Evolutionary conservation across 2,329 filamentous ascomycete genomes (phyloP), one percentile per base, ranked within the genome.

Genomic region (Xylariales sp.): DNA sequence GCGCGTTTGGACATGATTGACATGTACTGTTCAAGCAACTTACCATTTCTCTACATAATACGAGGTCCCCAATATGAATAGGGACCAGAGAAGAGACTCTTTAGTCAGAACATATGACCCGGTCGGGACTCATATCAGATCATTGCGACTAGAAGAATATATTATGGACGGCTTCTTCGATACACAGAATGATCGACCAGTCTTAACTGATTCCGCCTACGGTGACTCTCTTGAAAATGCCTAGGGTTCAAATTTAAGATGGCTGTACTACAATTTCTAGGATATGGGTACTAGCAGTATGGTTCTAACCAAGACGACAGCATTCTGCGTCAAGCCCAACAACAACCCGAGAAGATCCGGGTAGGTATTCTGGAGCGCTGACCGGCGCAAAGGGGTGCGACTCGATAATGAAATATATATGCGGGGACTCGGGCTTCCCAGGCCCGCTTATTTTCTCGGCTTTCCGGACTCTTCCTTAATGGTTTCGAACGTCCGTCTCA

Each of bases 311-410:
- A 52, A 30, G 36, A 4, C 1, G 32, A 28, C 34, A 0, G 16
- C 16, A 9, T 50, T 43, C n/a, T 23, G 8, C 39, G 4, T 14
- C 2, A 18, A 59, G 8, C 1, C 2, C 5, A 18, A 14, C 16
- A 48, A 45, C 9, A 16, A 9, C 2, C 62, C 59, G 1, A 32
- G 54, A 12, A 36, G 56, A 30, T 12, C 12, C 0, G 56, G 63
- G 5, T 65, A 43, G 7, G 48, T 65, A 1, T 65, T 61, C n/a
- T 65, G 50, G 63, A 49, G 61, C 32, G 32, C 14, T 5, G 49
- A 61, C 1, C 32, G 50, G 6, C 14, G 14, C 18, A 28, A 1
- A 7, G 7, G n/a, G 2, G 12, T 56, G 8, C 8, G 23, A 8
- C 28, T 63, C 32, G 16, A 32, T 14, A 9, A 60, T 18, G 28